Evolutionary conservation across 345 rosid species (phyloP).

Genomic region (Arabidopsis suecica): DNA sequence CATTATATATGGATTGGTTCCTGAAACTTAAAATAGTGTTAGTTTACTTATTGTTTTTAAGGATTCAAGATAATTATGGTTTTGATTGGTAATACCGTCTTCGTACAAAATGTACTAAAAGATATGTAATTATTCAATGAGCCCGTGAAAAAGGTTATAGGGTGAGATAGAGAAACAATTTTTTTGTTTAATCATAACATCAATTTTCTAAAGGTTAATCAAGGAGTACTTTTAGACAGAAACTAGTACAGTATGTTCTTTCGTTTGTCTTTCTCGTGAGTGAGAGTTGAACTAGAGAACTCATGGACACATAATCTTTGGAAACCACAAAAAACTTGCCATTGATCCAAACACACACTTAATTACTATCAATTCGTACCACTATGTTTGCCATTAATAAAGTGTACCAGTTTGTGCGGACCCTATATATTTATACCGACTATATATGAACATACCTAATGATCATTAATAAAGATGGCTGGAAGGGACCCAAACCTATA

Average conservation of each 20-base stretch:
- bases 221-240: background rate
- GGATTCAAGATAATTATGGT: no score
- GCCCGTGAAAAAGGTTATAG: no score
- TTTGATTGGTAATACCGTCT: background rate
- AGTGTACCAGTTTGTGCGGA: slow-evolving; percentile 5
- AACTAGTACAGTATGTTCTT: background rate
- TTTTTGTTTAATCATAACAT: no score
- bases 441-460: slow-evolving; percentile 10
- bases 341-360: background rate
- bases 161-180: background rate
- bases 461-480: slow-evolving; percentile 28
- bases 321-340: background rate
- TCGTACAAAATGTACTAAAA: background rate
- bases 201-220: background rate
- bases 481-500: slow-evolving; percentile 29
- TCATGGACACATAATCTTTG: background rate
- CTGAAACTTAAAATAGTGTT: background rate
- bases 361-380: background rate
- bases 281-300: background rate
- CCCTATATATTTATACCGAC: slow-evolving; percentile 4
- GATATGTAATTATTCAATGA: background rate
- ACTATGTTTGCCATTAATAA: background rate
- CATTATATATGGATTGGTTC: background rate
- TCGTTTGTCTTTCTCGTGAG: background rate
- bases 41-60: no score